These are phyloP conservation scores for Auriscalpium vulgare DNA, from an alignment of 768 basidiomycete genomes.

Conservation along the genomic window DNA sequence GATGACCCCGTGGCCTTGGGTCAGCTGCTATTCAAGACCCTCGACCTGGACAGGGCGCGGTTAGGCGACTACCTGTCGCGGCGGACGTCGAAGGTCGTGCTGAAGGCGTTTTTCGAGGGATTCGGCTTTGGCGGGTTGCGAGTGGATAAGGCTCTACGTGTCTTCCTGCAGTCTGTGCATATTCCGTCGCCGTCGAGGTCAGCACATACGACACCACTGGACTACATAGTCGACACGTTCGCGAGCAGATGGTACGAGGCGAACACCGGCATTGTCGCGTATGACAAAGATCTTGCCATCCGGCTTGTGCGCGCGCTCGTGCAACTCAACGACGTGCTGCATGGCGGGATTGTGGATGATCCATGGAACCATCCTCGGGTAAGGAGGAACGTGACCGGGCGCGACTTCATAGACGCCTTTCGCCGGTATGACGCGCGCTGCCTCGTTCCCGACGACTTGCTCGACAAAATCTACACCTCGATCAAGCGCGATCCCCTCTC, in stretches of 20 bases:
- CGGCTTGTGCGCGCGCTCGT: conserved; percentile 75
- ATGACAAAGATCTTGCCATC: conserved; percentile 73
- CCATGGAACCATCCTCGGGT: conserved; percentile 47
- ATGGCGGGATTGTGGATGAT: conserved; percentile 61
- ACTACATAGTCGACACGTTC: conserved; percentile 76
- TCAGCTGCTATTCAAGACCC: conserved; percentile 69
- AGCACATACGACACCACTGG: conserved; percentile 38
- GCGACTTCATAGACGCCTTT: conserved; percentile 83
- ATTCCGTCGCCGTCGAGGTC: conserved; percentile 39
- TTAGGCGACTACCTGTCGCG: conserved; percentile 81
- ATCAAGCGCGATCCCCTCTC: conserved; percentile 64
- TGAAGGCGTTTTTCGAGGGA: conserved; percentile 79
- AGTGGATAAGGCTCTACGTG: conserved; percentile 83
- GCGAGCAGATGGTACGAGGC: conserved; percentile 87
- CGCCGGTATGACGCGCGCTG: conserved; percentile 64
- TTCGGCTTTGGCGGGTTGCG: conserved; percentile 81
- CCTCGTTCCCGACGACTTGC: conserved; percentile 64
- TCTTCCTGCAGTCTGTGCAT: conserved; percentile 79
- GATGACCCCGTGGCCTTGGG: conserved; percentile 74
- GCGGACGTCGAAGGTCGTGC: conserved; percentile 62
- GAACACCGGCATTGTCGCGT: conserved; percentile 70
- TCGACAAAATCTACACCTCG: conserved; percentile 74
- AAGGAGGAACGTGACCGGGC: conserved; percentile 52
- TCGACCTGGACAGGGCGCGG: conserved; percentile 74
- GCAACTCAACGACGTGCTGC: conserved; percentile 83